Evolutionary conservation across 208 protist species (phyloP).

Genomic region (Jaenimonas drosophilae): DNA sequence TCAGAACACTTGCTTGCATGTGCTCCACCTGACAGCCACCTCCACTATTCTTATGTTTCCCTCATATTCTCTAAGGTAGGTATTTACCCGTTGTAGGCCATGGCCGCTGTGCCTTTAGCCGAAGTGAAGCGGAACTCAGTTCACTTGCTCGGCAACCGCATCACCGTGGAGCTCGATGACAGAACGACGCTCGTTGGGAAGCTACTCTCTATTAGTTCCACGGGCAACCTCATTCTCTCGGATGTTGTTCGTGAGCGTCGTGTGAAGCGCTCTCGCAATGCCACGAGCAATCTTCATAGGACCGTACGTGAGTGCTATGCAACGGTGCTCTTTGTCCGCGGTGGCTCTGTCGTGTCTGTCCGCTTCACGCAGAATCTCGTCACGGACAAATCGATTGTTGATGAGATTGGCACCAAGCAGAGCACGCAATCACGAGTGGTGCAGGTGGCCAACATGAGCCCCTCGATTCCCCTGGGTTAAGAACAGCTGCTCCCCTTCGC

Average conservation of each 20-base stretch:
- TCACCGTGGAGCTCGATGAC: conserved; percentile 65
- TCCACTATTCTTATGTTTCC: conserved; percentile 5
- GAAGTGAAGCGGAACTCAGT: conserved; percentile 38
- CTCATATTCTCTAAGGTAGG: conserved; percentile 2
- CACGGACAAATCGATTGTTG: conserved; percentile 50
- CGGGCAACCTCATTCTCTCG: conserved; percentile 66
- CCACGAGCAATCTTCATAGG: conserved; percentile 8
- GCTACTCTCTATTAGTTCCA: conserved; percentile 57
- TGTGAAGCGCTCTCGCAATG: conserved; percentile 24
- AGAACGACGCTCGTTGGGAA: conserved; percentile 49
- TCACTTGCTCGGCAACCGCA: conserved; percentile 45
- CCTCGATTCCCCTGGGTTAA: conserved; percentile 16
- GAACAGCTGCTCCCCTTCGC: neutral
- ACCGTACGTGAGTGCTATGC: conserved; percentile 46
- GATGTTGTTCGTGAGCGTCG: conserved; percentile 54
- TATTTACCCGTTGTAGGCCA: neutral
- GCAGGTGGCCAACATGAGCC: conserved; percentile 46
- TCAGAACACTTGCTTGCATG: too few relatives aligned
- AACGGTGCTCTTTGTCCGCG: conserved; percentile 66
- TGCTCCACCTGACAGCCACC: too few relatives aligned
- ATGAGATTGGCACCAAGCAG: conserved; percentile 30
- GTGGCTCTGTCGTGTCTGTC: conserved; percentile 41
- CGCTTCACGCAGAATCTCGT: conserved; percentile 52
- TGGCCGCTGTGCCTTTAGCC: neutral
- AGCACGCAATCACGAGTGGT: conserved; percentile 31